Evolutionary conservation across 768 basidiomycete genomes (phyloP), one percentile per base, ranked within the genome.

Genomic region (Boletus eberwhitei): DNA sequence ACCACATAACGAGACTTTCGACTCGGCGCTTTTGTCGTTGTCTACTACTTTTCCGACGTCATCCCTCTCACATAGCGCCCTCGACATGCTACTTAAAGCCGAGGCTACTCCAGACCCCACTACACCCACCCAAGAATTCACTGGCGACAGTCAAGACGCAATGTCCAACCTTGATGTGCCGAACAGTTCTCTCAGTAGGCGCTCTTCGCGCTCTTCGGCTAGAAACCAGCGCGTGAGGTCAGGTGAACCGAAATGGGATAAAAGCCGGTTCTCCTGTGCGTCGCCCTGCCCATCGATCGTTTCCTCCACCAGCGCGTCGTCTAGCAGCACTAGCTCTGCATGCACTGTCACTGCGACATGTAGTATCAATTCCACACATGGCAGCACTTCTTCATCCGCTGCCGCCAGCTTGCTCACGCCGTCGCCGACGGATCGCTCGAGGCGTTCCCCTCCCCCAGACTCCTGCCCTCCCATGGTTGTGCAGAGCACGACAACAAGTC

Each of bases 391-490:
- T 35, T 68, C 56, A 22, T 55, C 41, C 46, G 22, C 59, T 34
- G n/a, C 62, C n/a, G 37, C 52, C 11, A 55, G 53, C 51, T 57
- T 60, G 3, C 48, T 63, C 46, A 55, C 60, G 4, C 59, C 65
- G 9, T 72, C 71, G 7, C 71, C 71, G 29, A 69, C 58, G 51
- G 59, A 71, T 39, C 71, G 67, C 21, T 61, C 47, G 49, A 63
- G 67, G 42, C 71, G 70, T 21, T 71, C 69, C 2, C 71, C 69
- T 12, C 54, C 71, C 36, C 59, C 71, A 50, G 71, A 65, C 36
- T 71, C 63, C 9, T 69, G 67, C 52, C 81, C 83, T 36, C 69
- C 72, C 22, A 77, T 83, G 74, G 58, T 71, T n/a, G 65, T 79
- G 45, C 68, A 73, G 39, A 74, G 77, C 45, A 76, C 76, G 21